Evolutionary conservation across 768 basidiomycete species (phyloP), one percentile per base, ranked within the genome.

Genomic region (Leccinellum albellum): DNA sequence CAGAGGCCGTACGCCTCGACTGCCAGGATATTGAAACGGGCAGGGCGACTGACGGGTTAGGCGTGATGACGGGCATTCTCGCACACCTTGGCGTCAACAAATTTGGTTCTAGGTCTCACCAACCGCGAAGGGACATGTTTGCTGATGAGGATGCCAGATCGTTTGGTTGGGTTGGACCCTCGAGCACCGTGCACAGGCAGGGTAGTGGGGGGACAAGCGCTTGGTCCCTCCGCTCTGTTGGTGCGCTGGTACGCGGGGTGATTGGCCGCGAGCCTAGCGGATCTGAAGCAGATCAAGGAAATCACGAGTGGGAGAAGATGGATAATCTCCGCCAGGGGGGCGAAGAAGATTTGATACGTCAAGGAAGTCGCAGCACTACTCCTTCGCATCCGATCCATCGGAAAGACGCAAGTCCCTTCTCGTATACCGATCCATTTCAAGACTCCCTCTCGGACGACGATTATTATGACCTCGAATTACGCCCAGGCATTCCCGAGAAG

Each of bases 111-210:
- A 35, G 6, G 9, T n/a, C 52, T 17, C 53, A 6, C 28, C 64
- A 54, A 9, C 71, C 70, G 53, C 78, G 89, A 29, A 78, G 80
- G 29, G 88, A 91, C 66, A 90, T 91, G 81, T 79, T 91, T 32
- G 87, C 83, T 4, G 88, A 92, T 54, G 89, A 91, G 70, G 89
- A 91, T 63, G 76, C 78, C 2, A 75, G 78, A 9, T 79, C 82
- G 15, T 83, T 87, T 42, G 63, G 63, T 13, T 47, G 54, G 59
- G 53, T 37, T 37, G 58, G 60, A 32, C 45, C 56, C 40, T 54
- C 61, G 70, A 60, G 20, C 10, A 28, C 47, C n/a, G 17, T 60
- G 58, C 54, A 70, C 20, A 72, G 75, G 29, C 78, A 79, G 55
- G 76, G 73, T 9, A 76, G 75, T 40, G 74, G 70, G 5, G 75